phyloP scores from a whole-genome alignment of 495 filamentous ascomycete genomes.

The Tuber indicum region DNA sequence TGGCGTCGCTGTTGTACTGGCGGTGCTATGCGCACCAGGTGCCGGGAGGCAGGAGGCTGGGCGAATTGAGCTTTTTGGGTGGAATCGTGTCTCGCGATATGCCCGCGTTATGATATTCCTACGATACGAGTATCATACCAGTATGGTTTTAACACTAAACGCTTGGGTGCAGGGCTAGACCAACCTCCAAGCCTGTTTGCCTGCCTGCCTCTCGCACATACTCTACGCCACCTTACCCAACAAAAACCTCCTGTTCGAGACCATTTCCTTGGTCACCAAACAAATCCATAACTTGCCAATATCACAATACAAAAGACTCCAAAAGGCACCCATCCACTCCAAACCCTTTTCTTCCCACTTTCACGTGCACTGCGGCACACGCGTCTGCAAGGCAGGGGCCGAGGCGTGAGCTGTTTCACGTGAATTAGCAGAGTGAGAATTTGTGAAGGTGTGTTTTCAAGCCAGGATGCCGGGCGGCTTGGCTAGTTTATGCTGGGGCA shows the following conservation, averaged over 20 bases:
- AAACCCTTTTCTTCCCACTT: neutral
- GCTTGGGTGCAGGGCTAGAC: neutral
- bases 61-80: neutral
- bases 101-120: no score
- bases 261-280: neutral
- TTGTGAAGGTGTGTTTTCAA: neutral
- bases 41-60: neutral
- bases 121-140: neutral
- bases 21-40: neutral
- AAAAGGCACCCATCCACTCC: neutral
- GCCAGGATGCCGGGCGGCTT: neutral
- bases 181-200: neutral
- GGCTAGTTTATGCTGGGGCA: neutral
- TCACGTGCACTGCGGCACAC: neutral
- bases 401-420: neutral
- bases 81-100: neutral
- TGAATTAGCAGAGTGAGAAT: neutral
- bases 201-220: neutral
- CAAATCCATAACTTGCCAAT: neutral
- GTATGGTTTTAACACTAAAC: neutral
- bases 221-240: neutral
- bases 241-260: neutral
- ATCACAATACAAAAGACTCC: neutral
- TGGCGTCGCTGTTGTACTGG: neutral
- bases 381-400: neutral